These are phyloP conservation scores for Citrus sp. DNA, from an alignment of 345 rosid species.

Conservation along the genomic window DNA sequence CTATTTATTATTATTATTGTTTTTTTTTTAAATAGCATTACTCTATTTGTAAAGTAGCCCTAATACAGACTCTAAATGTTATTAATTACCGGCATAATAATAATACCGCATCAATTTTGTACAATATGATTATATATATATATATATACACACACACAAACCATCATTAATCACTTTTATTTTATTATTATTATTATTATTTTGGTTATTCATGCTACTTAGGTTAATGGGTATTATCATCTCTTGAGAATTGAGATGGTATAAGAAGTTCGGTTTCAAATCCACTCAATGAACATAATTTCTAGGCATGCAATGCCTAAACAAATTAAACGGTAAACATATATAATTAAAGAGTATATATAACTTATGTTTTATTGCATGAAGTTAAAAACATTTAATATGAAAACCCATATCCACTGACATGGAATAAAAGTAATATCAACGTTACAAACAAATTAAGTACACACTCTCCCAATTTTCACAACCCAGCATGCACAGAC, in stretches of 20 bases:
- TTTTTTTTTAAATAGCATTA: too few species aligned
- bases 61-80: slow-evolving; percentile 19
- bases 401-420: slow-evolving; percentile 13
- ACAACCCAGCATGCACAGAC: background rate
- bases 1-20: too few species aligned
- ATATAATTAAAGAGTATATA: slow-evolving; percentile 3
- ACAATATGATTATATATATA: background rate
- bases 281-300: too few species aligned
- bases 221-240: too few species aligned
- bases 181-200: too few species aligned
- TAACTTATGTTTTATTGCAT: slow-evolving; percentile 20
- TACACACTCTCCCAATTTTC: slow-evolving; percentile 8
- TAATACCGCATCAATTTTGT: slow-evolving; percentile 2
- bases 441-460: slow-evolving; percentile 22
- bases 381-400: slow-evolving; percentile 5
- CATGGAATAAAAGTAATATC: background rate
- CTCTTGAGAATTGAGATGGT: too few species aligned
- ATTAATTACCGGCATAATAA: slow-evolving; percentile 5
- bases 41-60: background rate
- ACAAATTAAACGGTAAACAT: background rate
- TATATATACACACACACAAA: too few species aligned
- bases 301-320: too few species aligned
- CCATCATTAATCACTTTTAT: too few species aligned
- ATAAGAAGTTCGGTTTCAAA: too few species aligned
- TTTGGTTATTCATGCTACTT: too few species aligned